These are phyloP conservation scores for Fremontodendron californicum DNA, from an alignment of 345 rosid species.

Conservation along the genomic window DNA sequence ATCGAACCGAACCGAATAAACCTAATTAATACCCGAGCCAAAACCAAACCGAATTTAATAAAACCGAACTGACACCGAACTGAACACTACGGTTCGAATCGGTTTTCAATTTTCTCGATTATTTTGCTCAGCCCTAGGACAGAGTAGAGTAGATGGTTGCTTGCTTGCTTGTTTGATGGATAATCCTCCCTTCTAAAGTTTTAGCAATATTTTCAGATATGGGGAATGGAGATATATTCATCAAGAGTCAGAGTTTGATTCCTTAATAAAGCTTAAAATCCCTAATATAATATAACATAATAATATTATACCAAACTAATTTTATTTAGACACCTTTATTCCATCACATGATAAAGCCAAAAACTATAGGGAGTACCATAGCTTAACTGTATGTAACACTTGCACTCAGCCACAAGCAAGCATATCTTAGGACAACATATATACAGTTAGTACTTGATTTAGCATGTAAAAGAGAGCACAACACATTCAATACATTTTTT, in stretches of 20 bases:
- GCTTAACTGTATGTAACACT: not conserved
- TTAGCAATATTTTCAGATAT: not conserved
- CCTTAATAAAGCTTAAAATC: not conserved
- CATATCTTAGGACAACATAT: not conserved
- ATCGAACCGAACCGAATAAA: too few species aligned
- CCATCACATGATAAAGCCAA: constrained; percentile 9
- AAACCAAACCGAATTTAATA: too few species aligned
- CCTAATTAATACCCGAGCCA: too few species aligned
- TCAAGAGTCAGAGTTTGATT: constrained; percentile 3
- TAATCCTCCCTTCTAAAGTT: not conserved
- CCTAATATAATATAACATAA: not conserved
- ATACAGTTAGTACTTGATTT: not conserved
- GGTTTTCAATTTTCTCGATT: too few species aligned
- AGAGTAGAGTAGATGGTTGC: too few species aligned
- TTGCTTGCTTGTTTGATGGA: not conserved
- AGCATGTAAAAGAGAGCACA: not conserved
- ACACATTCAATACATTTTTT: too few species aligned
- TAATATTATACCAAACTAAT: not conserved
- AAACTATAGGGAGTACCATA: not conserved
- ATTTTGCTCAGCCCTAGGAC: too few species aligned
- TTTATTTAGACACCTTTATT: not conserved
- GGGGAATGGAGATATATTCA: not conserved
- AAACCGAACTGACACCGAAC: too few species aligned
- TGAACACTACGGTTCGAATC: too few species aligned
- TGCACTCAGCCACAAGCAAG: constrained; percentile 21